Evolutionary conservation across 352 stramenopile genomes (phyloP).

Genomic region (Globisporangium sylvaticum): DNA sequence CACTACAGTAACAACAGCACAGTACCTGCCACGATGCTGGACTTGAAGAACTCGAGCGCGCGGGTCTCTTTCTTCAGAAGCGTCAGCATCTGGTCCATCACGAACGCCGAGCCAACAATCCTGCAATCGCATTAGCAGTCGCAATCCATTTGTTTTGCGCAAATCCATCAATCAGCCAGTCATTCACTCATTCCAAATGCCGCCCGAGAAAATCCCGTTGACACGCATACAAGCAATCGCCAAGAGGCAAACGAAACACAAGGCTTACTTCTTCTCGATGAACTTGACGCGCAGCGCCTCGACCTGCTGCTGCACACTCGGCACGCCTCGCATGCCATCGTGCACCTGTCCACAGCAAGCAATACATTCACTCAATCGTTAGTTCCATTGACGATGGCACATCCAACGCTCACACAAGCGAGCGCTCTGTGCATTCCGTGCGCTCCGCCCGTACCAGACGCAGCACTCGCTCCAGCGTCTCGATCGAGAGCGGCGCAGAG

Average conservation of each 20-base stretch:
- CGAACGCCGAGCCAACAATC: slow-evolving; percentile 37
- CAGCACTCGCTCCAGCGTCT: slow-evolving; percentile 45
- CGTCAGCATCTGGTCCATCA: slow-evolving; percentile 40
- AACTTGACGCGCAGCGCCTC: slow-evolving; percentile 43
- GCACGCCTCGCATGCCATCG: slow-evolving; percentile 33
- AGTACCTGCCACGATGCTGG: slow-evolving; percentile 48
- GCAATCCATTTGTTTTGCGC: background rate
- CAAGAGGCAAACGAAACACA: background rate
- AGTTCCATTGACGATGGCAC: background rate
- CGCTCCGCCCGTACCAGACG: slow-evolving; percentile 25
- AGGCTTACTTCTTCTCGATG: slow-evolving; percentile 44
- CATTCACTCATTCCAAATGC: background rate
- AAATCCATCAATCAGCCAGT: background rate
- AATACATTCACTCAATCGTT: background rate
- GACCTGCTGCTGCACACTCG: slow-evolving; percentile 38
- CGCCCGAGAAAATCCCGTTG: background rate
- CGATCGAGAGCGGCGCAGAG: slow-evolving; percentile 45
- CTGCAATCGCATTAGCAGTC: slow-evolving; percentile 16
- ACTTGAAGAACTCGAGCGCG: slow-evolving; percentile 62
- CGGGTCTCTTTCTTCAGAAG: slow-evolving; percentile 39
- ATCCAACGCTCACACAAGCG: background rate
- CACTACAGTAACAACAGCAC: background rate
- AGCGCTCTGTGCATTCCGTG: no score
- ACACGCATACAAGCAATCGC: background rate
- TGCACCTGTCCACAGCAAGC: slow-evolving; percentile 24